phyloP scores from a whole-genome alignment of 2,329 filamentous ascomycete species.

The Sclerotinia borealis region DNA sequence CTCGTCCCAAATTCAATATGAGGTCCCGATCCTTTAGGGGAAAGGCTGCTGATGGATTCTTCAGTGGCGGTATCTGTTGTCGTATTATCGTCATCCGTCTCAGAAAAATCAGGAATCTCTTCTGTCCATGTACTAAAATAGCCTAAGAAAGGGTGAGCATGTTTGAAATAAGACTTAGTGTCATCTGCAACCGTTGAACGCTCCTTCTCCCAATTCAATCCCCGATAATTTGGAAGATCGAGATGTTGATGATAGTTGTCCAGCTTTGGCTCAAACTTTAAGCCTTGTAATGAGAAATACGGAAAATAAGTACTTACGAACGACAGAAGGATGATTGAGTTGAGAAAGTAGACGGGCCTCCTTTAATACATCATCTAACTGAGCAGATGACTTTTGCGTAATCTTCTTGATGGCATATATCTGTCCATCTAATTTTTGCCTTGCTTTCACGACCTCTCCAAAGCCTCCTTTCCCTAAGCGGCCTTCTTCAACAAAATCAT shows the following conservation, averaged over 20 bases:
- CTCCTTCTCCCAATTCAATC: background rate
- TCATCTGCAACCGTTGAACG: background rate
- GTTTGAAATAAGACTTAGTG: background rate
- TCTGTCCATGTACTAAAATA: slow-evolving; percentile 97
- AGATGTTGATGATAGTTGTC: background rate
- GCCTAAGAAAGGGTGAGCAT: slow-evolving; percentile 48
- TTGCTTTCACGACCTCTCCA: slow-evolving; percentile 90
- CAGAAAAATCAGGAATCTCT: slow-evolving; percentile 49
- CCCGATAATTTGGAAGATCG: background rate
- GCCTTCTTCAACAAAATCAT: slow-evolving; percentile 87
- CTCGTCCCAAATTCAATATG: slow-evolving; percentile 41
- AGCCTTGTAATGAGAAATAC: background rate
- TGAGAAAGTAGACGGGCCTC: slow-evolving; percentile 87
- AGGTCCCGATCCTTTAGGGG: slow-evolving; percentile 22
- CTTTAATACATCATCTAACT: slow-evolving; percentile 74
- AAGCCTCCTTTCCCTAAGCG: slow-evolving; percentile 90
- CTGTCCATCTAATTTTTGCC: slow-evolving; percentile 88
- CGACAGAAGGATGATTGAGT: slow-evolving; percentile 75
- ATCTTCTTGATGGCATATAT: slow-evolving; percentile 98
- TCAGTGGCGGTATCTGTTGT: slow-evolving; percentile 40
- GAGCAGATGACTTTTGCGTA: slow-evolving; percentile 69
- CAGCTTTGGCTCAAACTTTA: background rate
- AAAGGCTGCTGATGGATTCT: slow-evolving; percentile 23
- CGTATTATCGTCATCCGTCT: slow-evolving; percentile 50
- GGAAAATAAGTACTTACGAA: slow-evolving; percentile 27